These are phyloP conservation scores for Thielaviopsis populi DNA, from an alignment of 2,329 filamentous ascomycete genomes.

Conservation along the genomic window DNA sequence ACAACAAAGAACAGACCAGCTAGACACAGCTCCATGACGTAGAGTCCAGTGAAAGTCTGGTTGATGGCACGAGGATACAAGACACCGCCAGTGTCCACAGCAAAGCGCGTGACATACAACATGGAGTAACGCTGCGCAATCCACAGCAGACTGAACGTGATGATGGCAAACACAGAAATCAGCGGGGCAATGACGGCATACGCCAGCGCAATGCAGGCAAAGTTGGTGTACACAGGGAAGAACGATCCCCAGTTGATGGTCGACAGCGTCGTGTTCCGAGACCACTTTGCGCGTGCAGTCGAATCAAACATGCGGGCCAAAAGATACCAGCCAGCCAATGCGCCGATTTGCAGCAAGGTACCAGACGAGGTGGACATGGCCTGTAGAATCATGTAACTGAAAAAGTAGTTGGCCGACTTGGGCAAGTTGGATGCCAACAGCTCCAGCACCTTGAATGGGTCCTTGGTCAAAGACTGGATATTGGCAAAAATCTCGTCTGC, in stretches of 20 bases:
- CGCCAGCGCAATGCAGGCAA: slow-evolving; percentile 80
- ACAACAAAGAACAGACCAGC: slow-evolving; percentile 82
- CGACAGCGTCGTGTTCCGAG: slow-evolving; percentile 61
- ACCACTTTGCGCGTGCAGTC: slow-evolving; percentile 71
- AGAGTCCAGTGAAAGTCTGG: slow-evolving; percentile 86
- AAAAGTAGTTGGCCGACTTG: slow-evolving; percentile 88
- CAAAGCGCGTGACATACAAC: slow-evolving; percentile 82
- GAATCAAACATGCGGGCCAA: slow-evolving; percentile 68
- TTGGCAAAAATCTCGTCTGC: slow-evolving; percentile 47
- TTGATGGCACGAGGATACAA: slow-evolving; percentile 88
- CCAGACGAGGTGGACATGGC: slow-evolving; percentile 81
- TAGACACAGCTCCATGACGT: slow-evolving; percentile 83
- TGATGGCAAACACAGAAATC: slow-evolving; percentile 81
- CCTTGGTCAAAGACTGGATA: slow-evolving; percentile 37
- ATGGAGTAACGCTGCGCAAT: slow-evolving; percentile 93
- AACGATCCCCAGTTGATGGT: slow-evolving; percentile 80
- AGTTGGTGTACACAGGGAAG: slow-evolving; percentile 93
- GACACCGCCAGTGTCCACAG: slow-evolving; percentile 79
- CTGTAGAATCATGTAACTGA: slow-evolving; percentile 95
- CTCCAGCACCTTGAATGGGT: slow-evolving; percentile 43
- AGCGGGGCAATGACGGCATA: slow-evolving; percentile 82
- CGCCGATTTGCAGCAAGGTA: slow-evolving; percentile 70
- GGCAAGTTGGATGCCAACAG: slow-evolving; percentile 68
- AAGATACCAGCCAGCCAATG: slow-evolving; percentile 67
- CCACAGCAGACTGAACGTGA: slow-evolving; percentile 87